Conservation (phyloP, 1,139 yeast species). For the Hyphopichia fennica region DNA sequence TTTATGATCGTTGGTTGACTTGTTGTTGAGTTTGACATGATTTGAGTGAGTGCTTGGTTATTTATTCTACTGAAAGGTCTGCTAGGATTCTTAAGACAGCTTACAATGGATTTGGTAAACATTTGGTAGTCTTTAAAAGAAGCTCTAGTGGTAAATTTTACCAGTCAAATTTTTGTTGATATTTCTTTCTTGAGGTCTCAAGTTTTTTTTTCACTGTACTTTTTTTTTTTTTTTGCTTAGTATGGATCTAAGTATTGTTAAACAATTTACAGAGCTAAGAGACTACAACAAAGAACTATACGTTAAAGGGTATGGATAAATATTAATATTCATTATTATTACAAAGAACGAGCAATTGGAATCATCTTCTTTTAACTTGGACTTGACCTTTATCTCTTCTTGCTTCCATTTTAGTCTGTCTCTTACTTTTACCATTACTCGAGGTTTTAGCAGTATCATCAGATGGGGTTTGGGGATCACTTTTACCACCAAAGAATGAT, state of each 20-base stretch:
- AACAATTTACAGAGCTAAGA: no score
- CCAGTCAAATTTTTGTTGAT: no score
- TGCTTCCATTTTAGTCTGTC: slow-evolving; percentile 50
- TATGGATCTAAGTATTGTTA: no score
- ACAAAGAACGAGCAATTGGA: no score
- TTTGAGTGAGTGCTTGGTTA: neutral
- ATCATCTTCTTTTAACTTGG: slow-evolving; percentile 1
- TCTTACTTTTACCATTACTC: slow-evolving; percentile 36
- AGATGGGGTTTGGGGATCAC: slow-evolving; percentile 13
- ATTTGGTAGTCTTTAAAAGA: neutral
- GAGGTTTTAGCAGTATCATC: slow-evolving; percentile 12
- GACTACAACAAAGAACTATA: no score
- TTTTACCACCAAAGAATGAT: slow-evolving; percentile 15
- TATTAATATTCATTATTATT: no score
- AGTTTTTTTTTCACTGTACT: neutral
- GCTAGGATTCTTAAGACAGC: neutral
- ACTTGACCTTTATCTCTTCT: slow-evolving; percentile 27
- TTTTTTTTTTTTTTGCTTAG: neutral
- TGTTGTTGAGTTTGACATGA: neutral
- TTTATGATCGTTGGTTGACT: slow-evolving; percentile 9
- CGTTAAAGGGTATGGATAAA: no score
- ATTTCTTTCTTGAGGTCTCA: no score
- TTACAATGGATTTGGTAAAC: neutral
- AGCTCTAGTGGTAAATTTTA: no score
- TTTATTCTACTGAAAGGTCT: neutral